Conservation (phyloP, 176 grass and related monocot species). For the Thalia dealbata region DNA sequence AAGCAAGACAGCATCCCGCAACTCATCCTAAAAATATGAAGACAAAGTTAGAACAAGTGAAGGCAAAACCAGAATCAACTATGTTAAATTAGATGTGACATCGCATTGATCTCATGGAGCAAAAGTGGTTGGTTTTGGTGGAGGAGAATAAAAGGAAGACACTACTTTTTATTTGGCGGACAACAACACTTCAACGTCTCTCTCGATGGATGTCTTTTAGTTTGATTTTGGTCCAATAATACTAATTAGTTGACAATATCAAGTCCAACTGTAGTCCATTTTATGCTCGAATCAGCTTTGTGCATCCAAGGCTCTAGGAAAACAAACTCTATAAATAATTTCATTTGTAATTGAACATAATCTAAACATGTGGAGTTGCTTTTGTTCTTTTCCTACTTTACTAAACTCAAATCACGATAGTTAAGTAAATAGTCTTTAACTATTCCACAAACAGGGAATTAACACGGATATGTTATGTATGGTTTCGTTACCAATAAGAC, state of each 20-base stretch:
- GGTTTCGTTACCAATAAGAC: neutral
- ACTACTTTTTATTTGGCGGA: neutral
- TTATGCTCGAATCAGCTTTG: too few species aligned
- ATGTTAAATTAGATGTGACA: neutral
- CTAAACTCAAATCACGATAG: too few species aligned
- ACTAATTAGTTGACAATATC: too few species aligned
- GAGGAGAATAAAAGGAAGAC: neutral
- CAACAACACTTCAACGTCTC: neutral
- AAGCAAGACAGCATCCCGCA: conserved; percentile 76
- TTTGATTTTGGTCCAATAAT: too few species aligned
- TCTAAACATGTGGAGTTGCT: too few species aligned
- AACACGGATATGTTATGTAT: neutral
- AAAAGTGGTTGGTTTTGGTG: neutral
- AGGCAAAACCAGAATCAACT: neutral
- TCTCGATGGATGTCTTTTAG: too few species aligned
- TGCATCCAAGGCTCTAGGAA: too few species aligned
- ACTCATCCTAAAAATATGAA: conserved; percentile 44
- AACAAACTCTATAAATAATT: too few species aligned
- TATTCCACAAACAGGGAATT: neutral
- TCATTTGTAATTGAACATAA: too few species aligned
- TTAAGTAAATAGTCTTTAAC: neutral
- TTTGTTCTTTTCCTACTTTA: too few species aligned
- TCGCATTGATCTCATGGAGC: neutral
- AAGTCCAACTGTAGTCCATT: too few species aligned
- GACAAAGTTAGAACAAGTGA: neutral